These are phyloP conservation scores for Zoysia japonica DNA, from an alignment of 176 grass and related monocot genomes.

Conservation along the genomic window DNA sequence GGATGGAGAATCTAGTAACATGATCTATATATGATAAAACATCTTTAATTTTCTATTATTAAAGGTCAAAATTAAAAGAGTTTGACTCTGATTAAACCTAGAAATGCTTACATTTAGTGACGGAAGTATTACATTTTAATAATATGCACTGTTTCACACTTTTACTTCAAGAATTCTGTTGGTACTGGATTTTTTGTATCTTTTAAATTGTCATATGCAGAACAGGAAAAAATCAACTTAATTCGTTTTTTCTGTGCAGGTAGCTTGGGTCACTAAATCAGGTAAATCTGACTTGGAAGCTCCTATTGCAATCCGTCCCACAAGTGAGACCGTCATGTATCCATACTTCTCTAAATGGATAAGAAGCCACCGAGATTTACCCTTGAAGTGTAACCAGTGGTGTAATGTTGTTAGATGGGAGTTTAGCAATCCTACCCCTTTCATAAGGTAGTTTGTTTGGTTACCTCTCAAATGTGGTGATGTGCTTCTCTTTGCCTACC, in stretches of 20 bases:
- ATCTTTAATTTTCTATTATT: no score
- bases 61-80: no score
- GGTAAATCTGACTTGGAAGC: conserved; percentile 80
- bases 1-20: no score
- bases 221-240: neutral
- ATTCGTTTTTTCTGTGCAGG: conserved; percentile 41
- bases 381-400: conserved; percentile 85
- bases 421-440: conserved; percentile 81
- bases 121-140: neutral
- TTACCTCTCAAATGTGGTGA: neutral
- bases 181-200: neutral
- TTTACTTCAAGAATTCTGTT: neutral
- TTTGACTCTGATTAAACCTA: no score
- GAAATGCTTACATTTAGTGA: no score
- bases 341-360: conserved; percentile 98
- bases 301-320: conserved; percentile 81
- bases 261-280: conserved; percentile 79
- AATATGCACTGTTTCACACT: neutral
- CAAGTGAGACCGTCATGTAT: conserved; percentile 90
- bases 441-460: conserved; percentile 60
- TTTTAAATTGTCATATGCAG: neutral
- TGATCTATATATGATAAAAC: no score
- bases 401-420: conserved; percentile 92
- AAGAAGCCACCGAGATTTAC: conserved; percentile 78
- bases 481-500: neutral